phyloP scores from a whole-genome alignment of 345 rosid species.

The Sonneratia caseolaris region DNA sequence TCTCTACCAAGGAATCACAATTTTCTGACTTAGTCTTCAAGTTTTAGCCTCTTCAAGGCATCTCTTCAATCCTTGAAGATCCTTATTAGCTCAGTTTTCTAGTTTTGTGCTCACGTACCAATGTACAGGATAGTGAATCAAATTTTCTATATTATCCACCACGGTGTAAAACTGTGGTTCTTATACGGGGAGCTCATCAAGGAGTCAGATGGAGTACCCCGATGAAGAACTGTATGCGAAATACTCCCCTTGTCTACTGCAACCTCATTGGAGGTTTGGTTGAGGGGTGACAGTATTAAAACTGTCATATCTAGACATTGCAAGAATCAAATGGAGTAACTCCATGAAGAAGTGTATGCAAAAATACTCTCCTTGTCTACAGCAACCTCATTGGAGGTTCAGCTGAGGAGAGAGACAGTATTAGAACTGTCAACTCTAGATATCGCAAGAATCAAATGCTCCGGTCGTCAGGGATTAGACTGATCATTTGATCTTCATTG shows the following conservation, averaged over 20 bases:
- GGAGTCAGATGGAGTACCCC: background rate
- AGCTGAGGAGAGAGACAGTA: background rate
- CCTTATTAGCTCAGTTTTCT: too few species aligned
- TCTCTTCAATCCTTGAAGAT: too few species aligned
- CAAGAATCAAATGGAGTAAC: background rate
- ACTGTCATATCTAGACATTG: background rate
- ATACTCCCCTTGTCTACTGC: background rate
- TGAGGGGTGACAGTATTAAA: background rate
- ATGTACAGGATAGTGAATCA: background rate
- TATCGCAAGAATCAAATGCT: background rate
- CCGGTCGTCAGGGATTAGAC: background rate
- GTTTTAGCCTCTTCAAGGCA: too few species aligned
- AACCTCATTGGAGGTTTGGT: background rate
- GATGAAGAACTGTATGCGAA: background rate
- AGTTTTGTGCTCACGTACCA: too few species aligned
- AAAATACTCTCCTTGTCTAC: background rate
- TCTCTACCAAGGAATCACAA: background rate
- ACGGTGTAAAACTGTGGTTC: background rate
- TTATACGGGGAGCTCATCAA: background rate
- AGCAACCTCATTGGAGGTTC: background rate
- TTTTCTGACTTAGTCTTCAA: too few species aligned
- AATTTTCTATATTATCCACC: background rate
- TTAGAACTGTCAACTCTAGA: background rate
- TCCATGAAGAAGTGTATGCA: background rate
- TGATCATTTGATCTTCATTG: background rate